phyloP scores from a whole-genome alignment of 2,329 filamentous ascomycete genomes.

The Ophiocordyceps camponoti-floridani region DNA sequence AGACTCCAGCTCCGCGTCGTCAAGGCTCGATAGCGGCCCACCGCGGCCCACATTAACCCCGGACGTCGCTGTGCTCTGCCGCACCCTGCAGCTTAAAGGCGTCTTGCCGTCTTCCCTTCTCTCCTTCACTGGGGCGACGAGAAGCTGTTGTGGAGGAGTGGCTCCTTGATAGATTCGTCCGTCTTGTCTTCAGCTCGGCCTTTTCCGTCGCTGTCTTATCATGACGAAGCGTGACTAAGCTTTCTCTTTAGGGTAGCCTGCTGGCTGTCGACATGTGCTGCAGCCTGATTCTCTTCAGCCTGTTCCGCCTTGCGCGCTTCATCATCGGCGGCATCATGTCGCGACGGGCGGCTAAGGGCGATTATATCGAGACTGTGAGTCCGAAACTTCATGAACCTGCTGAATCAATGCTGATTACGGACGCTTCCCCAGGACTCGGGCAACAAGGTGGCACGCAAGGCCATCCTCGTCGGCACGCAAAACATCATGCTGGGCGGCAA shows the following conservation, averaged over 20 bases:
- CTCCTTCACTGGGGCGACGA: too few species aligned
- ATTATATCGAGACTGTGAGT: conserved; percentile 85
- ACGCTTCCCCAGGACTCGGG: conserved; percentile 60
- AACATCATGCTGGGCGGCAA: conserved; percentile 96
- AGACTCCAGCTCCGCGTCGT: too few species aligned
- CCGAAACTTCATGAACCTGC: neutral
- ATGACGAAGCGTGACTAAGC: neutral
- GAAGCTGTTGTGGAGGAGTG: too few species aligned
- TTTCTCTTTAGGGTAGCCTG: neutral
- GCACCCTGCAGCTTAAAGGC: too few species aligned
- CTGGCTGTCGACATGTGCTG: neutral
- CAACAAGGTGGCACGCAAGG: conserved; percentile 92
- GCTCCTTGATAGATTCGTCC: too few species aligned
- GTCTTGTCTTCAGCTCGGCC: too few species aligned
- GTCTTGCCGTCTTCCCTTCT: too few species aligned
- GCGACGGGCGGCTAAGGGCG: conserved; percentile 62
- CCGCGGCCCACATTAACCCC: too few species aligned
- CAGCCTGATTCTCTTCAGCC: neutral
- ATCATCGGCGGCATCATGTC: conserved; percentile 34
- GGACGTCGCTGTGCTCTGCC: too few species aligned
- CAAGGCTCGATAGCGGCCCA: too few species aligned
- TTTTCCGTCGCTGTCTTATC: too few species aligned
- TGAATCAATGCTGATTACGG: conserved; percentile 1
- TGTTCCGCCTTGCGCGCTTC: neutral
- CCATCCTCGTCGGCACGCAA: conserved; percentile 81